Conservation (phyloP, 352 stramenopile genomes). For the Pythium brachiatum region DNA sequence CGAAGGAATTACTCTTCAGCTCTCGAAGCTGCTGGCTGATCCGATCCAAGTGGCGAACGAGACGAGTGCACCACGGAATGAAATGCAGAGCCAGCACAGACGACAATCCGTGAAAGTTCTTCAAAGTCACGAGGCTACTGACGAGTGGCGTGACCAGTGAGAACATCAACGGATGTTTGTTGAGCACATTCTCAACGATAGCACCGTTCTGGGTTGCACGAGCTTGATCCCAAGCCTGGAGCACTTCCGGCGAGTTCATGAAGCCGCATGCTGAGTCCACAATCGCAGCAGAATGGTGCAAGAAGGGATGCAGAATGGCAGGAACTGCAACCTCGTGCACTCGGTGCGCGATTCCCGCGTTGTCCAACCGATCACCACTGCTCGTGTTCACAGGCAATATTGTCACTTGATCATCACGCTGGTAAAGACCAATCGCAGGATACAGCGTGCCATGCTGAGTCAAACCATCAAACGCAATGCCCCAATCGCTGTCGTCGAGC, state of each 20-base stretch:
- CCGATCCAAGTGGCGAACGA: constrained; percentile 64
- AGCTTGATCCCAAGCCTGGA: constrained; percentile 1
- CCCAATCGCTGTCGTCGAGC: constrained; percentile 86
- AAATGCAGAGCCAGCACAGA: constrained; percentile 73
- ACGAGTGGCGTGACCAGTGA: constrained; percentile 63
- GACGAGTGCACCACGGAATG: constrained; percentile 72
- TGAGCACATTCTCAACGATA: constrained; percentile 22
- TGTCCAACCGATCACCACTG: constrained; percentile 27
- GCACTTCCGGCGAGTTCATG: constrained; percentile 30
- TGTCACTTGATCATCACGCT: constrained; percentile 87
- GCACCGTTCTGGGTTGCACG: not conserved
- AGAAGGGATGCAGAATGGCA: constrained; percentile 71
- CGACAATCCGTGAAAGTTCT: constrained; percentile 63
- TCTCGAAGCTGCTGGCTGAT: constrained; percentile 51
- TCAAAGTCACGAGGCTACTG: constrained; percentile 60
- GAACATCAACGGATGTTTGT: constrained; percentile 52
- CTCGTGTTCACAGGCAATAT: constrained; percentile 66
- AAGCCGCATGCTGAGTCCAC: constrained; percentile 56
- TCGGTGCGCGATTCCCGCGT: constrained; percentile 26
- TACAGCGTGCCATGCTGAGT: constrained; percentile 88
- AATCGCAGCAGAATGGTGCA: constrained; percentile 62
- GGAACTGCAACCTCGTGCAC: constrained; percentile 48
- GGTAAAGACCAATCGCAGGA: constrained; percentile 85
- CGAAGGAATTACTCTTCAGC: constrained; percentile 36
- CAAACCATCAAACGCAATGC: constrained; percentile 85